Evolutionary conservation across 2,329 filamentous ascomycete species (phyloP).

Genomic region (Hypoxylon sp.): DNA sequence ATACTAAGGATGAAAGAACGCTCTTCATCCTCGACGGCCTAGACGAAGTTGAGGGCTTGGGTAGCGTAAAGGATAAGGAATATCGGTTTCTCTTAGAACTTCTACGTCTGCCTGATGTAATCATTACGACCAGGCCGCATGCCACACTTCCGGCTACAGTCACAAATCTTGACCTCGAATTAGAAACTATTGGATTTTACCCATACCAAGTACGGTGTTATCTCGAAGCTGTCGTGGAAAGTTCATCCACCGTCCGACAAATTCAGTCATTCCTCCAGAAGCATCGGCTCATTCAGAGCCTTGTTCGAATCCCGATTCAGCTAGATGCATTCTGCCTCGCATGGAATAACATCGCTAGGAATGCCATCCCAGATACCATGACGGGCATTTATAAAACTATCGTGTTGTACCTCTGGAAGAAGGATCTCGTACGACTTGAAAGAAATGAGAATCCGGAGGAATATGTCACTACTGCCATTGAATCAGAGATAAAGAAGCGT

Average conservation of each 20-base stretch:
- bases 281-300: not conserved
- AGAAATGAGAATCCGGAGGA: no score
- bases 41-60: not conserved
- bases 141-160: not conserved
- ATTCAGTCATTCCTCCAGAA: not conserved
- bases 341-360: not conserved
- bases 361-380: not conserved
- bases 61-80: not conserved
- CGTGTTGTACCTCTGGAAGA: not conserved
- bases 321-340: slow-evolving; percentile 6
- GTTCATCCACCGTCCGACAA: not conserved
- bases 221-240: not conserved
- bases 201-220: not conserved
- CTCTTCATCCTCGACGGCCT: slow-evolving; percentile 7
- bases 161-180: not conserved
- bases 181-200: slow-evolving; percentile 8
- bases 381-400: slow-evolving; percentile 5
- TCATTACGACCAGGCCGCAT: slow-evolving; percentile 7
- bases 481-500: no score
- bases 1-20: not conserved
- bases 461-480: no score
- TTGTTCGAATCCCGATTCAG: slow-evolving; percentile 18
- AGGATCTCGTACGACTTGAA: not conserved
- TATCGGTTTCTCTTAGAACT: not conserved
- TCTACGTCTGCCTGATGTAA: slow-evolving; percentile 5